Evolutionary conservation across 164 flowering plant species (phyloP), one percentile per base, ranked within the genome.

Genomic region (Sedum album): DNA sequence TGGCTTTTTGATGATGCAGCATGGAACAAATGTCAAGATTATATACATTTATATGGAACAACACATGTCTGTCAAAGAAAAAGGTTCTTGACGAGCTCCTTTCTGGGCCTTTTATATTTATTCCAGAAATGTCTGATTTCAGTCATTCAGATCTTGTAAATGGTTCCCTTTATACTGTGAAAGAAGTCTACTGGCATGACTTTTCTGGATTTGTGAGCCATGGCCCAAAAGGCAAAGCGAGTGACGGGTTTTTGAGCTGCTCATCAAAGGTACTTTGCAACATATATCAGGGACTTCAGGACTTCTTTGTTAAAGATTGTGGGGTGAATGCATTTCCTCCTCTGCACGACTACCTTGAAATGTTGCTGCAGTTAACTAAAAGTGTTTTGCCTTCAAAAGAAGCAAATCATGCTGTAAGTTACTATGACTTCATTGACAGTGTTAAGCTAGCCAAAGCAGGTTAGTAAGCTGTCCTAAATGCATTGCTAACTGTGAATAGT

Each of bases 171-270:
- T 76, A 87, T 68, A 78, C 90, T 70, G 71, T 82, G 44, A 74
- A 75, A 33, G 90, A 91, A 69, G 89, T 90, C 8, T 90, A 74
- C 73, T 94, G 99, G 99, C 81, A 85, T 65, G 97, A 91, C 75
- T 76, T 79, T 20, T 84, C 90, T 77, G 91, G 89, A 67, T 76
- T 78, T 65, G 57, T 85, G 70, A 81, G 83, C 51, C 74, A 55
- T 20, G 33, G 65, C 76, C 70, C 71, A 44, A 72, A 73, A 31
- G 23, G 41, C 53, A 72, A 72, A 62, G 66, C 67, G 39, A 25
- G 60, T 15, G 66, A 41, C 42, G 75, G 39, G 33, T 18, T 28
- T 21, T 49, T 39, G 66, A 35, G 57, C 69, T 73, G 76, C 35
- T 53, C 75, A 36, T 76, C 68, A 79, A 85, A 77, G 75, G 76